Evolutionary conservation across 345 rosid genomes (phyloP), one percentile per base, ranked within the genome.

Genomic region (Abelmoschus esculentus): DNA sequence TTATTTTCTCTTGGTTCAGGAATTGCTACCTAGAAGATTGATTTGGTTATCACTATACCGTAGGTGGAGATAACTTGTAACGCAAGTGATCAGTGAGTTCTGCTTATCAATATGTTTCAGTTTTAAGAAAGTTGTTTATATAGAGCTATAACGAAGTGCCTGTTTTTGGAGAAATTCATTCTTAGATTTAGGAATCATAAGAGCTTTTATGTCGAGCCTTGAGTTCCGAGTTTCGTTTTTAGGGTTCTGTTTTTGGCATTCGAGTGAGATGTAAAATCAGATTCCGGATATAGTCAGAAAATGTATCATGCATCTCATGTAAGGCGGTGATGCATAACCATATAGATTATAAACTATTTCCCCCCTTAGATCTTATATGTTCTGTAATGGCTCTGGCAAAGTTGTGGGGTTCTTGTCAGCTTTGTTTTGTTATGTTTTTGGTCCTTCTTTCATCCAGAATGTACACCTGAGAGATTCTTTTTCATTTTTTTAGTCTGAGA

Each of bases 221-320:
- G 87, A 79, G 79, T 83, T 86, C 79, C 76, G 82, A 81, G 82
- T 74, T 81, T 70, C 70, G 62, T 38, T 63, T 70, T 77, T 72
- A 74, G 82, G 75, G 66, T 79, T 76, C 72, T 59, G 42, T 49
- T 66, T 78, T 78, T 73, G 87, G 34, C 22, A 56, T 72, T 78
- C 73, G 89, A 84, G 88, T 85, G 91, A 86, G 82, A 83, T 89
- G 91, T 86, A 85, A 85, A 83, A 87, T 86, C 87, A 75, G 87
- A 78, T 82, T 81, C 83, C 84, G 87, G 73, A 66, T 83, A 80
- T 78, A 81, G 82, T 77, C 74, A 80, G 81, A 83, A 84, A n/a
- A 79, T 83, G 89, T 83, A 83, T 86, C 86, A 81, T 73, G 89
- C 89, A 87, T 86, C 91, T 85, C 84, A 65, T 78, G 87, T 73